These are phyloP conservation scores for Herpetospermum pedunculosum DNA, from an alignment of 306 rosid genomes.

Conservation along the genomic window DNA sequence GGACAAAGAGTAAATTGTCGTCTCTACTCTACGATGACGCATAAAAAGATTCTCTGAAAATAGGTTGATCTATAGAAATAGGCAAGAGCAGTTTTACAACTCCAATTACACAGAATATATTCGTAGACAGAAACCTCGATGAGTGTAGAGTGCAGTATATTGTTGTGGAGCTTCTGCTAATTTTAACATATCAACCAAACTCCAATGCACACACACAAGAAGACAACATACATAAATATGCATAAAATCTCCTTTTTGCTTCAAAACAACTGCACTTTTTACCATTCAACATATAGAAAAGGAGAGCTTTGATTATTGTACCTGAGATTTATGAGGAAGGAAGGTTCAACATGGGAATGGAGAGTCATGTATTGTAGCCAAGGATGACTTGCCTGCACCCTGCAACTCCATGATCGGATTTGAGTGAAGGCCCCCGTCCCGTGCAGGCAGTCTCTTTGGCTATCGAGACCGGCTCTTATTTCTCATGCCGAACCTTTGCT, in stretches of 20 bases:
- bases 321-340: constrained; percentile 15
- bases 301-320: neutral
- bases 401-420: constrained; percentile 13
- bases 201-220: neutral
- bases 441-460: constrained; percentile 55
- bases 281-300: neutral
- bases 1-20: neutral
- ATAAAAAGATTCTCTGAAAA: neutral
- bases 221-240: neutral
- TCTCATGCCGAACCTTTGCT: constrained; percentile 33
- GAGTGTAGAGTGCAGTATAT: neutral
- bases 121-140: constrained; percentile 2
- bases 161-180: neutral
- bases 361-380: constrained; percentile 54
- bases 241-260: neutral
- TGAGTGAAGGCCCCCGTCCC: too few species aligned
- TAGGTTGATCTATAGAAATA: neutral
- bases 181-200: neutral
- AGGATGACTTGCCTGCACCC: constrained; percentile 58
- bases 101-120: constrained; percentile 3
- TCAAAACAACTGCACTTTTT: neutral
- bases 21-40: neutral
- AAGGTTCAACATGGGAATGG: constrained; percentile 35
- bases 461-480: constrained; percentile 33
- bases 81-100: neutral